These are phyloP conservation scores for Lachancea quebecensis DNA, from an alignment of 805 yeast genomes.

Conservation along the genomic window DNA sequence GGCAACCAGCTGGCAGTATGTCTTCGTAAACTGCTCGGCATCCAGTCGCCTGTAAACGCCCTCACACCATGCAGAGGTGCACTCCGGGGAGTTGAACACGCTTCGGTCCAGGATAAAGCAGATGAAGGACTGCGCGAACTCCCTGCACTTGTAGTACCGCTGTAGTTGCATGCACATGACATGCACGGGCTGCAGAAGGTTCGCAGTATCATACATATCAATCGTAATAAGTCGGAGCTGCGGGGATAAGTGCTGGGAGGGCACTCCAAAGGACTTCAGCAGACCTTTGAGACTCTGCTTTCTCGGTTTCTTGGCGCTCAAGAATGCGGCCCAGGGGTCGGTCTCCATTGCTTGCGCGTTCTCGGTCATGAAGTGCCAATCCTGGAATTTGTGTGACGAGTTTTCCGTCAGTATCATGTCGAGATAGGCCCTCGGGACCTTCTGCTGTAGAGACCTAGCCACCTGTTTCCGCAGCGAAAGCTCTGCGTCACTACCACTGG, in stretches of 20 bases:
- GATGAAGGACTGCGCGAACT: slow-evolving; percentile 12
- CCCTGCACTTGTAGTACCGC: slow-evolving; percentile 7
- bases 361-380: slow-evolving; percentile 24
- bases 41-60: slow-evolving; percentile 3
- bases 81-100: slow-evolving; percentile 18
- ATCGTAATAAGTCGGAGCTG: neutral
- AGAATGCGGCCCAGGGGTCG: slow-evolving; percentile 4
- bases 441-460: neutral
- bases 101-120: slow-evolving; percentile 26
- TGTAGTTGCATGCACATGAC: slow-evolving; percentile 11
- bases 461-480: neutral
- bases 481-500: neutral
- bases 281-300: slow-evolving; percentile 6
- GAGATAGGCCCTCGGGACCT: slow-evolving; percentile 11
- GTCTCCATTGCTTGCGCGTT: slow-evolving; percentile 4
- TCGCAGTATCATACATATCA: slow-evolving; percentile 15
- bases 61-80: slow-evolving; percentile 16
- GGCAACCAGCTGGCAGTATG: slow-evolving; percentile 14
- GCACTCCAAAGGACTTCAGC: slow-evolving; percentile 18
- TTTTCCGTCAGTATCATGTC: slow-evolving; percentile 18
- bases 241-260: neutral
- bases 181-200: slow-evolving; percentile 17
- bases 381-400: slow-evolving; percentile 18
- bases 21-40: slow-evolving; percentile 4
- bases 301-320: neutral